Evolutionary conservation across 2,329 filamentous ascomycete genomes (phyloP), one percentile per base, ranked within the genome.

Genomic region (Penicillium capsulatum): DNA sequence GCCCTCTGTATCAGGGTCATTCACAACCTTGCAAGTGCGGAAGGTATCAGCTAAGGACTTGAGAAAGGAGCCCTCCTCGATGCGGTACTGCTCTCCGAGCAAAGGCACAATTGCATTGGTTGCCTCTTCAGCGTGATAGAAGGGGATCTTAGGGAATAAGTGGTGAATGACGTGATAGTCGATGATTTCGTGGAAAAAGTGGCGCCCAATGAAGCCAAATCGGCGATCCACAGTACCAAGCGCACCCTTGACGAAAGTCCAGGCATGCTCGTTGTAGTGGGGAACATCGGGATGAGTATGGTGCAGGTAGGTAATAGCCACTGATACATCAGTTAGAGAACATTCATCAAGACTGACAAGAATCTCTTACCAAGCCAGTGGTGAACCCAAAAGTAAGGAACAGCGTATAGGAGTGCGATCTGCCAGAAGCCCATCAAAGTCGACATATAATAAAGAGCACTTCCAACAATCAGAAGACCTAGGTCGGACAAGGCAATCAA

Each of bases 271-370:
- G 26, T 76, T 71, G 57, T 79, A 82, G 61, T 82, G 75, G 11
- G 73, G 74, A 30, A 80, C 67, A 8, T 63, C 54, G 1, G 59
- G 66, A 57, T 84, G 77, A 36, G 79, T 83, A 71, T 86, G 83
- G 66, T 86, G 83, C 14, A 86, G 78, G 64, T 84, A 86, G 34
- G 83, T 86, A 55, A 86, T 85, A 50, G 81, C 80, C 16, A 86
- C 80, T 79, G 10, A 31, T 42, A 31, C 10, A 33, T 26, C 0
- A 34, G 40, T 42, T 42, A 45, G 33, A 30, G 15, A 8, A 10
- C 3, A 15, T 30, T 24, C 22, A 13, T 19, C 3, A 34, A 27
- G 8, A 7, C 1, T n/a, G 2, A 8, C 14, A 10, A 6, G 14
- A 34, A 14, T 40, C 47, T 81, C 71, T 59, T 64, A 78, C 75